Conservation (phyloP, 768 basidiomycete genomes). For the Amanita molliuscula region DNA sequence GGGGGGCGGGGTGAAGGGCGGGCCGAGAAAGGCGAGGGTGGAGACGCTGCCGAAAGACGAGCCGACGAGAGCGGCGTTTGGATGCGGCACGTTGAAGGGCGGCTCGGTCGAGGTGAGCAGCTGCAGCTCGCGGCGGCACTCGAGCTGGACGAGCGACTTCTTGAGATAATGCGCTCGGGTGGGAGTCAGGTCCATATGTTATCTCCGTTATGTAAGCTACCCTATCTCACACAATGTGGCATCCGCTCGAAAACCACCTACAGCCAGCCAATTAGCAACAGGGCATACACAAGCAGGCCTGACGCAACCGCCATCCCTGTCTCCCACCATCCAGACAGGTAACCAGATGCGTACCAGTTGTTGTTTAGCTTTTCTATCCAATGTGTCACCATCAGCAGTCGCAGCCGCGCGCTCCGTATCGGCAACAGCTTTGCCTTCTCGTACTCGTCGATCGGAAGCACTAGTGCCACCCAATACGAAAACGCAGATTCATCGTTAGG, state of each 20-base stretch:
- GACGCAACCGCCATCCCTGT: conserved; percentile 10
- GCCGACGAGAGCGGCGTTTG: neutral
- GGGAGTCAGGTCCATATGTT: conserved; percentile 47
- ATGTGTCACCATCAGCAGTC: conserved; percentile 78
- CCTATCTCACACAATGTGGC: conserved; percentile 32
- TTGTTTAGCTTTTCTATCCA: conserved; percentile 77
- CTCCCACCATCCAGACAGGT: conserved; percentile 5
- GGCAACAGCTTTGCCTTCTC: conserved; percentile 84
- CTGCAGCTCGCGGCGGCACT: conserved; percentile 74
- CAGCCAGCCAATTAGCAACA: conserved; percentile 20
- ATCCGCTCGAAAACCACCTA: conserved; percentile 75
- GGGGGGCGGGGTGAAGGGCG: conserved; percentile 71
- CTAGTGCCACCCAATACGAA: conserved; percentile 83
- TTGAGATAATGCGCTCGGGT: conserved; percentile 97
- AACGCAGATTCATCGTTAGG: conserved; percentile 65
- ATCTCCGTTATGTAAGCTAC: conserved; percentile 1
- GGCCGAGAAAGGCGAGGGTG: conserved; percentile 79
- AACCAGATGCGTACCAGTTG: conserved; percentile 33
- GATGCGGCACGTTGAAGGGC: conserved; percentile 15
- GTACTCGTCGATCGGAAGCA: conserved; percentile 85
- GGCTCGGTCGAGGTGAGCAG: conserved; percentile 37
- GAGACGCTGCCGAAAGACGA: conserved; percentile 34
- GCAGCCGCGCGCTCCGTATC: conserved; percentile 64
- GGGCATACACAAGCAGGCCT: conserved; percentile 21
- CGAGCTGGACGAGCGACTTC: conserved; percentile 84